Base-by-base conservation (phyloP, 2,329 filamentous ascomycete species). In the Botrytis porri region DNA sequence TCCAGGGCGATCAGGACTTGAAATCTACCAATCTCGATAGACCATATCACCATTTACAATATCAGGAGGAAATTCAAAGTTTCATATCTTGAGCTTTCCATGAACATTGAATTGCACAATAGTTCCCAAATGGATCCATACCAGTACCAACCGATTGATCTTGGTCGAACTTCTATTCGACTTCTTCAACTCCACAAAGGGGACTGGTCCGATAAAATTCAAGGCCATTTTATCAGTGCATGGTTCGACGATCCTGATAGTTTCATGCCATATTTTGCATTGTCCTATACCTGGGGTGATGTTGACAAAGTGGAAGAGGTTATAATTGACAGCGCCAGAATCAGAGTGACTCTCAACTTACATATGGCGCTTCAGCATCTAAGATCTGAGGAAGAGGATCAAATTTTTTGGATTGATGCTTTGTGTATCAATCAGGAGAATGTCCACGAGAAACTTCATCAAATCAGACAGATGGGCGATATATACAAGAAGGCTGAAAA, bases 231-330 rank as follows among this genome's bases (percentile, higher is more conserved):
- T 22, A 67, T 74, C 57, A 69, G 66, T 22, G 71, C 35, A 4
- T 72, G 59, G 43, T 35, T 75, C 18, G 18, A 72, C n/a, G 37
- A 73, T 60, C 22, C 35, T 20, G 70, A 73, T 65, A 62, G 48
- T 5, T 20, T 61, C 29, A 70, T 74, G 14, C 75, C 72, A 37
- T 76, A 74, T 70, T 41, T 60, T 39, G 75, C 73, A 10, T 62
- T 76, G 16, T 74, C 74, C 20, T 76, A 76, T 74, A 72, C 72
- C 0, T 76, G 74, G 75, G 74, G 74, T 2, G 2, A 9, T 35
- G 70, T 41, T 51, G 6, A 66, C 73, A 70, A 67, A 63, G 37
- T 5, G 41, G 6, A 43, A 12, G 14, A 66, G 37, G 12, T 76
- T 32, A 61, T 1, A 20, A 9, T 76, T n/a, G 65, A 75, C 69